Percentiles rank a stretch among this genome's conserved stretches.
phyloP scores from a whole-genome alignment of 495 filamentous ascomycete species.

The Penicillium cinerascens region DNA sequence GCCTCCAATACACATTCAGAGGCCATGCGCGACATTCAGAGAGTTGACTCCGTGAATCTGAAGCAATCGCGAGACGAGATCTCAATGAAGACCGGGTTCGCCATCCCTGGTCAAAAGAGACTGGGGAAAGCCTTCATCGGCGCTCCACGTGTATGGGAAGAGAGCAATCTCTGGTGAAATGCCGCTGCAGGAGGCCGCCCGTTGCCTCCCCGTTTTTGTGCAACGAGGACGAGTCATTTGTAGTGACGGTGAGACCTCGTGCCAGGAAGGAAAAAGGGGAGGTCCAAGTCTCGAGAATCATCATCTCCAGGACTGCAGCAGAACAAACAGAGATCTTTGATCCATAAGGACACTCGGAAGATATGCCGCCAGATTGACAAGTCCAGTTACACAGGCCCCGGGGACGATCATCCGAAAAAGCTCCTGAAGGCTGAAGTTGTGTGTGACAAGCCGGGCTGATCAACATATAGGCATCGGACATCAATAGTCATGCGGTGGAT shows the following conservation, averaged over 20 bases:
- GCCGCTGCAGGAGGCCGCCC: conserved; percentile 38
- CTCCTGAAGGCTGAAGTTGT: conserved; percentile 1
- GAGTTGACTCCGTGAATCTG: neutral
- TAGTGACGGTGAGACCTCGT: conserved; percentile 3
- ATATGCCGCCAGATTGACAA: conserved; percentile 37
- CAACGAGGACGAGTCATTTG: conserved; percentile 18
- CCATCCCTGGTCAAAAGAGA: neutral
- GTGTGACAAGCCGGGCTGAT: conserved; percentile 57
- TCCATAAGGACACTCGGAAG: conserved; percentile 36
- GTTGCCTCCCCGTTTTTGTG: conserved; percentile 40
- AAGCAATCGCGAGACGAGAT: no score
- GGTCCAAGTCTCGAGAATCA: neutral
- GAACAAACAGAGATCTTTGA: conserved; percentile 14
- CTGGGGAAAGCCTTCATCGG: neutral
- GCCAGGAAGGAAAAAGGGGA: neutral
- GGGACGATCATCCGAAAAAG: conserved; percentile 32
- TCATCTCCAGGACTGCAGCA: conserved; percentile 13
- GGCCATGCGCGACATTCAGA: neutral
- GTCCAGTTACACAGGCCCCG: conserved; percentile 31
- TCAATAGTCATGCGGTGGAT: conserved; percentile 48
- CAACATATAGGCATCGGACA: conserved; percentile 62
- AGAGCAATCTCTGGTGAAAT: conserved; percentile 11
- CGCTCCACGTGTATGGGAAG: conserved; percentile 8
- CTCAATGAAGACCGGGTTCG: neutral
- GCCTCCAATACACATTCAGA: neutral